Conservation (phyloP, 768 basidiomycete species). For the Kockovaella imperatae region DNA sequence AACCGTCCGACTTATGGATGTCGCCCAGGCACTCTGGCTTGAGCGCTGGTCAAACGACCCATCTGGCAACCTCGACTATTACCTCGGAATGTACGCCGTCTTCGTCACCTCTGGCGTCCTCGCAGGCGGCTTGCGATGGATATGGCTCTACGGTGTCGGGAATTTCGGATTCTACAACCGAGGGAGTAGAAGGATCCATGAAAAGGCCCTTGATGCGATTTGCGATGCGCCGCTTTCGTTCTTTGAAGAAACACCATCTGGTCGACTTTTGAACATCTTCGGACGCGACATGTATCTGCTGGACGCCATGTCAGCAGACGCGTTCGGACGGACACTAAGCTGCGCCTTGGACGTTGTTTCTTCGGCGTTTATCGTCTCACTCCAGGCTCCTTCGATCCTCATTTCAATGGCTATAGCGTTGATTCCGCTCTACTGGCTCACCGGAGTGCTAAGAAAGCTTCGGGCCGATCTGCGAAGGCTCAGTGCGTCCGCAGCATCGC, state of each 20-base stretch:
- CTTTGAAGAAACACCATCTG: constrained; percentile 34
- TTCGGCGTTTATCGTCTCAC: constrained; percentile 8
- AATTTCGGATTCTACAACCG: constrained; percentile 28
- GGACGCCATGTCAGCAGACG: constrained; percentile 29
- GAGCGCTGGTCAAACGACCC: no score
- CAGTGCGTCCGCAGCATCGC: constrained; percentile 17
- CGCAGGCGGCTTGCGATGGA: constrained; percentile 24
- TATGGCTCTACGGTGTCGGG: constrained; percentile 39
- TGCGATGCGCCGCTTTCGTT: constrained; percentile 26
- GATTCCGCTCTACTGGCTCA: constrained; percentile 25
- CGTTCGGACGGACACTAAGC: no score
- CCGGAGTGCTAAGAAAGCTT: constrained; percentile 22
- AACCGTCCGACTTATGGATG: constrained; percentile 13
- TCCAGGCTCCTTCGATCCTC: constrained; percentile 18
- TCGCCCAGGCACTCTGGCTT: no score
- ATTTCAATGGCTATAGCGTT: no score
- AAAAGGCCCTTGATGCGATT: constrained; percentile 15
- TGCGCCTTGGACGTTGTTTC: constrained; percentile 7
- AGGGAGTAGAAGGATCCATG: constrained; percentile 22
- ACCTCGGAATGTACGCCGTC: constrained; percentile 24
- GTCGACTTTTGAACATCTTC: constrained; percentile 37
- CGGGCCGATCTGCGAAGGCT: constrained; percentile 34
- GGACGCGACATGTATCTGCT: constrained; percentile 30
- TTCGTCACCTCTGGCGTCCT: constrained; percentile 7
- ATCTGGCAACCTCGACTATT: constrained; percentile 18